Percentiles rank a stretch among this genome's conserved stretches.
Evolutionary conservation across 805 yeast species (phyloP).

Genomic region (Candida nanaspora): DNA sequence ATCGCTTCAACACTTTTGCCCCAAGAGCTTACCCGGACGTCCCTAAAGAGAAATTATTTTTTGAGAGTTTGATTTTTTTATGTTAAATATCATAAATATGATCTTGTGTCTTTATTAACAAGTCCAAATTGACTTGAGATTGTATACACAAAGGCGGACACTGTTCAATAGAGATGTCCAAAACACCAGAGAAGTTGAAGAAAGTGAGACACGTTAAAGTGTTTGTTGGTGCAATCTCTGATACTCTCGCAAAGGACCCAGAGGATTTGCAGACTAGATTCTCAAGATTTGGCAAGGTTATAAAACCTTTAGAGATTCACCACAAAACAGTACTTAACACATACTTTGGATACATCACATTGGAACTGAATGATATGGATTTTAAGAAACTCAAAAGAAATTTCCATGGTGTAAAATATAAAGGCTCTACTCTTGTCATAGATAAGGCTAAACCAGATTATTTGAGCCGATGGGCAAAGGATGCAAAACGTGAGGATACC

Average conservation of each 20-base stretch:
- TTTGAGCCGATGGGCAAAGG: conserved; percentile 38
- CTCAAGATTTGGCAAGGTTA: conserved; percentile 51
- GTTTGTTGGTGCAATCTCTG: conserved; percentile 66
- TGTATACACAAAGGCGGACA: not conserved
- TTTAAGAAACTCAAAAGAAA: conserved; percentile 45
- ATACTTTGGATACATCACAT: conserved; percentile 60
- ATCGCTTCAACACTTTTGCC: too few relatives aligned
- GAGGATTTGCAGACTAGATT: conserved; percentile 49
- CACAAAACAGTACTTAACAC: conserved; percentile 48
- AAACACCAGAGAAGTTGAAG: not conserved
- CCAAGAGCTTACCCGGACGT: too few relatives aligned
- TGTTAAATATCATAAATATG: too few relatives aligned
- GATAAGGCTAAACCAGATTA: conserved; percentile 56
- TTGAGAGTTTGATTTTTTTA: too few relatives aligned
- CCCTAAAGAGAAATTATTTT: too few relatives aligned
- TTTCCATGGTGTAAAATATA: conserved; percentile 66
- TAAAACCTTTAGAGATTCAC: conserved; percentile 40
- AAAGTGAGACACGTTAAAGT: conserved; percentile 19
- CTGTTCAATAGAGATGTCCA: not conserved
- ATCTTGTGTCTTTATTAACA: too few relatives aligned
- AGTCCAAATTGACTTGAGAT: too few relatives aligned
- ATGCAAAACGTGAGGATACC: conserved; percentile 33
- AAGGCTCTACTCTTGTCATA: conserved; percentile 61
- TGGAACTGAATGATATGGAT: conserved; percentile 40
- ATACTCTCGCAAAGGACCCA: conserved; percentile 36